Base-by-base conservation (phyloP, 345 rosid genomes). In the Viola odorata region DNA sequence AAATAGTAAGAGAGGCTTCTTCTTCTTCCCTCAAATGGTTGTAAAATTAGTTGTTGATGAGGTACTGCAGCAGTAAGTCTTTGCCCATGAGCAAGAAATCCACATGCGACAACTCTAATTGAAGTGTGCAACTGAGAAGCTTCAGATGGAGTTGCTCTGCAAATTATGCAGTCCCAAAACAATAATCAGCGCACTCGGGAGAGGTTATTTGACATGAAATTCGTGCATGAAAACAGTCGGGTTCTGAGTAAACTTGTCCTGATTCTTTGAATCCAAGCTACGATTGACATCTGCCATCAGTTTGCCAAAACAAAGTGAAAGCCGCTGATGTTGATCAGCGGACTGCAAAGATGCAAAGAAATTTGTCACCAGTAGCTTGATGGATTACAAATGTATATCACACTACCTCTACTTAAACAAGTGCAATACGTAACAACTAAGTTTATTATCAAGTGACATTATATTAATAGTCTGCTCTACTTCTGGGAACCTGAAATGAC, bases 181-280 rank as follows among this genome's bases (percentile, higher is more conserved):
- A 50, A 8, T 5, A 62, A 58, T 49, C 56, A 54, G 37, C 7
- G 7, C 4, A 49, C 41, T 17, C 45, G 39, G 14, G 16, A 17
- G n/a, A n/a, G n/a, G n/a, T 61, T 88, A 90, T 70, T 90, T 91
- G 50, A 81, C 82, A 41, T 95, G 96, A 67, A 91, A 91, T 72
- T 95, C 99, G 15, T 85, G 81, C 75, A 97, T 84, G 80, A 95
- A 91, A 17, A 85, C 72, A 17, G 85, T 86, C 63, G 91, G 73
- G 69, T 86, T 91, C 78, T 95, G 99, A 55, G 97, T 91, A 79
- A 91, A 95, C 75, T 84, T 86, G 76, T 95, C 99, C 74, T 91
- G 82, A 84, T 95, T 95, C 85, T 85, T 95, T 37, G 95, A 82
- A 72, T 95, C 97, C 66, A 91, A 64, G 56, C 95, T 79, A 64